Evolutionary conservation across 345 rosid species (phyloP), one percentile per base, ranked within the genome.

Genomic region (Brassica juncea): DNA sequence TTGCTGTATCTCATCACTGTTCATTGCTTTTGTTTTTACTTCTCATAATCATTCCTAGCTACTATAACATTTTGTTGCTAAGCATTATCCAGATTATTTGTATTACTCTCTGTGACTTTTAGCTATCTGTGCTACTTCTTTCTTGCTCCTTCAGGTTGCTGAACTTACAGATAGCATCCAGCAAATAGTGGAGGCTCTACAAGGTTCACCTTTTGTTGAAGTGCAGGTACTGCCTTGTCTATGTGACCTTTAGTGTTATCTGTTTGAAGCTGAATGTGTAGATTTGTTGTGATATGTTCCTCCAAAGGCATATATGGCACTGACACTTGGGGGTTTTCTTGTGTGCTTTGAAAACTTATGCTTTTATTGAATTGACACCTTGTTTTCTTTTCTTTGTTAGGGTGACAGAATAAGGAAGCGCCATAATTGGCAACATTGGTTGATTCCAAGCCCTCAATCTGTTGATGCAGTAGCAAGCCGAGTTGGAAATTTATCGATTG

Each of bases 371-470:
- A 74, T 62, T 27, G 44, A 25, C 25, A 27, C 25, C 25, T 23
- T 73, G 9, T 1, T 28, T 69, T 34, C 0, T 37, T 78, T 63
- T 35, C 64, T 59, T n/a, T 78, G 75, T 37, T 77, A 92, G 98
- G 97, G 93, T 63, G 94, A 94, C 63, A 78, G 82, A 62, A 81
- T 92, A 30, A 89, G 98, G 85, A 90, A 81, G 83, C 86, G 88
- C 30, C 61, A 78, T 34, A 91, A 88, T 31, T 90, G 98, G 98
- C 78, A 66, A 83, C 74, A 66, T 6, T 94, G 94, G 95, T 61
- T 90, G 63, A 32, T 76, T 30, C 66, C 79, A 11, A 54, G 16
- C 57, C 68, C 83, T 5, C 77, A 57, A 16, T 8, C 73, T 65
- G 77, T 5, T 39, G 80, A 63, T 57, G 61, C 80, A 30, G 8